phyloP scores from a whole-genome alignment of 768 basidiomycete genomes.

The Dendrothele bispora region DNA sequence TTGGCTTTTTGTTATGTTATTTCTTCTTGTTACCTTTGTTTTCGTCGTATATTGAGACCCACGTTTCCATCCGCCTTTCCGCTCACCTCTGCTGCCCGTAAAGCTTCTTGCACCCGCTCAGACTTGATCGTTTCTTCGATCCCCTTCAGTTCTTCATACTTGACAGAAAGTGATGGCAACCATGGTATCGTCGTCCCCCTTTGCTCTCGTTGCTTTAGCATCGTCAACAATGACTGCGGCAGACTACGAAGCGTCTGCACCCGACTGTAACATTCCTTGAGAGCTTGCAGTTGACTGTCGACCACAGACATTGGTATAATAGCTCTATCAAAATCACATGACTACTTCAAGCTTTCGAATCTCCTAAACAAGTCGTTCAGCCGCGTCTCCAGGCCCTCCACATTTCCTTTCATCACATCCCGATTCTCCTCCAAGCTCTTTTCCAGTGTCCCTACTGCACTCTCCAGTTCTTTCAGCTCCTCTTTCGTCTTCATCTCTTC shows the following conservation, averaged over 20 bases:
- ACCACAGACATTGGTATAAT: no score
- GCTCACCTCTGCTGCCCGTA: constrained; percentile 55
- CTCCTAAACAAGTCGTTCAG: constrained; percentile 40
- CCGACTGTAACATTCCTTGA: constrained; percentile 45
- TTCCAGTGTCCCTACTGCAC: constrained; percentile 73
- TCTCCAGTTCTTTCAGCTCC: constrained; percentile 63
- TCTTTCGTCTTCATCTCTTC: constrained; percentile 68
- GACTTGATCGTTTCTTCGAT: constrained; percentile 49
- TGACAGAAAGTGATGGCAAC: constrained; percentile 22
- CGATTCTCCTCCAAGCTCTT: constrained; percentile 75
- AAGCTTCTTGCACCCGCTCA: constrained; percentile 57
- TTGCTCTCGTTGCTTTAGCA: constrained; percentile 28
- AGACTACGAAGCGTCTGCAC: constrained; percentile 46
- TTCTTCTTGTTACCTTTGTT: no score
- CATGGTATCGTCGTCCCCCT: no score
- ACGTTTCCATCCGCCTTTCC: constrained; percentile 54
- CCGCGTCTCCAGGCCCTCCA: constrained; percentile 62
- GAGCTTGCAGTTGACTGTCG: constrained; percentile 43
- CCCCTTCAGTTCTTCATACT: constrained; percentile 48
- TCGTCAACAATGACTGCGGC: constrained; percentile 43
- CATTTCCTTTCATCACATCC: constrained; percentile 69
- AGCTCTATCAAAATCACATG: no score
- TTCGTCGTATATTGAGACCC: constrained; percentile 45
- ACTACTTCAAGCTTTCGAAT: no score
- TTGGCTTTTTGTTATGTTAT: no score